phyloP scores from a whole-genome alignment of 2,329 filamentous ascomycete genomes.

The Pseudogymnoascus sp. region DNA sequence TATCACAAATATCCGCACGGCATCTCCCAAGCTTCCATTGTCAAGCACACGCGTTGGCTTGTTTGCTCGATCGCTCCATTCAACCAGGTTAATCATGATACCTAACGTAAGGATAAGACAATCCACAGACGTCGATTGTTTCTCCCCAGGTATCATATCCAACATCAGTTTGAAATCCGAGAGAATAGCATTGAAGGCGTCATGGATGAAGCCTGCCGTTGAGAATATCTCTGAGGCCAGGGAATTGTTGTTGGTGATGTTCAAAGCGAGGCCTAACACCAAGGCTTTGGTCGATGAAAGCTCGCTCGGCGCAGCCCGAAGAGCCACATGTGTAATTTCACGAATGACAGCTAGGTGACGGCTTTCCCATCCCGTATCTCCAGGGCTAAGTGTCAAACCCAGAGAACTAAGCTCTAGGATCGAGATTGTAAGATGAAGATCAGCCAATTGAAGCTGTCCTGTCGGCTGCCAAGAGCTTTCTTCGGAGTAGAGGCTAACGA shows the following conservation, averaged over 20 bases:
- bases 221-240: constrained; percentile 62
- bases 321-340: constrained; percentile 1
- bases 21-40: constrained; percentile 43
- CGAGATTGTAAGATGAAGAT: constrained; percentile 38
- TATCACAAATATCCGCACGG: constrained; percentile 60
- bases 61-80: constrained; percentile 49
- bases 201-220: constrained; percentile 44
- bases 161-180: constrained; percentile 42
- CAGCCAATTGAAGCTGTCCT: constrained; percentile 20
- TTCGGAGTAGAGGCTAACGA: constrained; percentile 28
- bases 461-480: constrained; percentile 22
- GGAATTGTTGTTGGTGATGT: constrained; percentile 74
- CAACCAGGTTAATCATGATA: constrained; percentile 78
- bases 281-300: constrained; percentile 1
- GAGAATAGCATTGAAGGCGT: constrained; percentile 43
- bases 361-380: neutral
- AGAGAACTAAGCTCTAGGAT: constrained; percentile 45
- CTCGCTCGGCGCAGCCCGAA: neutral
- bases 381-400: neutral
- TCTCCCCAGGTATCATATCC: constrained; percentile 39
- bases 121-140: constrained; percentile 52
- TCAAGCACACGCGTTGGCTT: constrained; percentile 12
- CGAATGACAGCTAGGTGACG: neutral
- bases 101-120: constrained; percentile 70
- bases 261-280: constrained; percentile 63